Percentiles rank a stretch among this genome's conserved stretches.
Evolutionary conservation across 2,329 filamentous ascomycete species (phyloP).

Genomic region (Geosmithia morbida): DNA sequence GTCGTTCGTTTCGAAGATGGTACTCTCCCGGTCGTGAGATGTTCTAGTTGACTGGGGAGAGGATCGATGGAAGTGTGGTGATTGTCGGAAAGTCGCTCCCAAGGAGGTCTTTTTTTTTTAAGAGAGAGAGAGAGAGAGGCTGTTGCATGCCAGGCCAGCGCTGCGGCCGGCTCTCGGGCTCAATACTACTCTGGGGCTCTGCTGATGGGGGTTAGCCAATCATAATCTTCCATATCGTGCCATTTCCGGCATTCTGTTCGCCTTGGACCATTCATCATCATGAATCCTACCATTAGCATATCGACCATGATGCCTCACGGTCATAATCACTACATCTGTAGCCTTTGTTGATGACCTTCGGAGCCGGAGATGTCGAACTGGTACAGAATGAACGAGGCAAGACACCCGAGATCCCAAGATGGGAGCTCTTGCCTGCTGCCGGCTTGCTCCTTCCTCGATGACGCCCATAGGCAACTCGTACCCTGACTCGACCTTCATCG

Average conservation of each 20-base stretch:
- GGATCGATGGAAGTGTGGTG: not conserved
- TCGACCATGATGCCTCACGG: not conserved
- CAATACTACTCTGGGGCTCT: not conserved
- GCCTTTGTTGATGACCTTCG: too few relatives aligned
- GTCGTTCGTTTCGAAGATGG: not conserved
- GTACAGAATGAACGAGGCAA: too few relatives aligned
- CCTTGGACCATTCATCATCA: not conserved
- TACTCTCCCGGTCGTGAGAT: not conserved
- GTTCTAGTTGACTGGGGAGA: not conserved
- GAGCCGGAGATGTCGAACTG: too few relatives aligned
- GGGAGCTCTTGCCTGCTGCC: too few relatives aligned
- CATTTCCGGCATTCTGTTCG: not conserved
- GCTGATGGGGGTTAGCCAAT: not conserved
- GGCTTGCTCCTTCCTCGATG: too few relatives aligned
- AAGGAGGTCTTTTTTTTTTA: not conserved
- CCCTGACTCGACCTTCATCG: too few relatives aligned
- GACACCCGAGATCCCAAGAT: too few relatives aligned
- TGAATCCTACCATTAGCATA: not conserved
- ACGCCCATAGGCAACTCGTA: too few relatives aligned
- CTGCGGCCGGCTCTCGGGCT: slow-evolving; percentile 14
- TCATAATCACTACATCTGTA: too few relatives aligned
- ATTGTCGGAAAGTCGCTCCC: not conserved
- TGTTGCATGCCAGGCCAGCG: slow-evolving; percentile 18
- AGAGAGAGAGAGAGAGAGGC: too few relatives aligned
- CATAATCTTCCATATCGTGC: not conserved